Base-by-base conservation (phyloP, 1,139 yeast species). In the Ogataea hybrid region DNA sequence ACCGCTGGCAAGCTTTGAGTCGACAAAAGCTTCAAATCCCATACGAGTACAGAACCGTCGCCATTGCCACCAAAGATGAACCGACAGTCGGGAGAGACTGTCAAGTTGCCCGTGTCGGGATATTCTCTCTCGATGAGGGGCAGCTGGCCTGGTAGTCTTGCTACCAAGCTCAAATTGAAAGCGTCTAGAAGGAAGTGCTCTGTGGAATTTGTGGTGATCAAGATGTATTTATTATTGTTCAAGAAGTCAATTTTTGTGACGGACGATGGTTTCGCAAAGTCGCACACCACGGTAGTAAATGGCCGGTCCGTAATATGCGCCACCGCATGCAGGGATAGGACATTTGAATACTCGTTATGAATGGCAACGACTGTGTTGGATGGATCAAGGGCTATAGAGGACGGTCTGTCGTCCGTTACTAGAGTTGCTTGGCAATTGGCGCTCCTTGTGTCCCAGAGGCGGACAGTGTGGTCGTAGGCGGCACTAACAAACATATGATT, bases 391-490 rank as follows among this genome's bases (percentile, higher is more conserved):
- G 48, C 47, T 11, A 47, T 66, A 25, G 29, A 21, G 21, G 35
- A 38, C 3, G 44, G 38, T 9, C 88, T 81, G 9, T 72, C 71
- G 4, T 80, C 77, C 21, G 76, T 69, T 25, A 79, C 77, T 21
- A 88, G 56, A 35, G 77, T 73, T 0, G 95, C 95, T 42, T 75
- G 77, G 6, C 82, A 74, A 42, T 74, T 69, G 2, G 82, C 63
- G 0, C 83, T 68, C 51, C 90, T 69, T 32, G 85, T 61, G 60
- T 92, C 97, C 98, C 98, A 92, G 6, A 86, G 51, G 51, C 94
- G 77, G 3, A 89, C 87, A 0, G 96, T 79, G 42, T 83, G 75
- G 61, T 94, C 99, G 46, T 73, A 61, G 2, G 95, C 75, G 0
- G 92, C 73, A 23, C 90, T 79, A 6, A 88, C 54, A 52, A 89